Conservation (phyloP, 441 rosid genomes). For the Adansonia madagascariensis region DNA sequence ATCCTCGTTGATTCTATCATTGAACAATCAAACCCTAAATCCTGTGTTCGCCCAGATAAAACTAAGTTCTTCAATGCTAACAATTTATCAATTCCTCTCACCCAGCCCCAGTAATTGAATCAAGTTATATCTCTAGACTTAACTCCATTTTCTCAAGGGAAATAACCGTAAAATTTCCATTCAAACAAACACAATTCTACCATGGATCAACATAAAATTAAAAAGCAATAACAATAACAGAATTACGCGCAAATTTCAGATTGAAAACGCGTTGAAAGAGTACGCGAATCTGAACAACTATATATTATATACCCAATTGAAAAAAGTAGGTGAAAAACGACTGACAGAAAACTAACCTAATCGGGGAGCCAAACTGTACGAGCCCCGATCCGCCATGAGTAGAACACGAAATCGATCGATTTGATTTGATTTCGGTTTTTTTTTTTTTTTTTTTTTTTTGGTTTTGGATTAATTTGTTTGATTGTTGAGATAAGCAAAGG, state of each 20-base stretch:
- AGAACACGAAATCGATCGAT: slow-evolving; percentile 25
- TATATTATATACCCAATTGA: background rate
- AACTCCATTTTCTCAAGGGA: slow-evolving; percentile 20
- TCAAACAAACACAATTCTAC: slow-evolving; percentile 12
- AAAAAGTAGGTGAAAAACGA: slow-evolving; percentile 23
- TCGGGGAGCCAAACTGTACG: slow-evolving; percentile 60
- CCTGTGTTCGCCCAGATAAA: background rate
- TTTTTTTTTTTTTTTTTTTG: slow-evolving; percentile 2
- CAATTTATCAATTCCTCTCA: background rate
- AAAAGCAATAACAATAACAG: background rate
- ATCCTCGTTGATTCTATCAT: background rate
- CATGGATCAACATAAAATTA: slow-evolving; percentile 18
- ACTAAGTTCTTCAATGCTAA: slow-evolving; percentile 5
- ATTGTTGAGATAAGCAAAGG: slow-evolving; percentile 16
- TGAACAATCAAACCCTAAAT: slow-evolving; percentile 21
- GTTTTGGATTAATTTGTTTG: slow-evolving; percentile 17
- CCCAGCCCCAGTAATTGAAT: background rate
- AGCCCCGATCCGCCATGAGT: slow-evolving; percentile 71
- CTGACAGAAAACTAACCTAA: slow-evolving; percentile 50
- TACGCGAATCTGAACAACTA: slow-evolving; percentile 16
- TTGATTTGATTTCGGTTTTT: slow-evolving; percentile 2
- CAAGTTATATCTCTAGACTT: background rate
- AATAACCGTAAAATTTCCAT: slow-evolving; percentile 9
- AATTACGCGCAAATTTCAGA: slow-evolving; percentile 16
- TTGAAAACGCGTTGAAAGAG: slow-evolving; percentile 23